Evolutionary conservation across 106 monocot genomes (phyloP).

Genomic region (Vanilla planifolia): DNA sequence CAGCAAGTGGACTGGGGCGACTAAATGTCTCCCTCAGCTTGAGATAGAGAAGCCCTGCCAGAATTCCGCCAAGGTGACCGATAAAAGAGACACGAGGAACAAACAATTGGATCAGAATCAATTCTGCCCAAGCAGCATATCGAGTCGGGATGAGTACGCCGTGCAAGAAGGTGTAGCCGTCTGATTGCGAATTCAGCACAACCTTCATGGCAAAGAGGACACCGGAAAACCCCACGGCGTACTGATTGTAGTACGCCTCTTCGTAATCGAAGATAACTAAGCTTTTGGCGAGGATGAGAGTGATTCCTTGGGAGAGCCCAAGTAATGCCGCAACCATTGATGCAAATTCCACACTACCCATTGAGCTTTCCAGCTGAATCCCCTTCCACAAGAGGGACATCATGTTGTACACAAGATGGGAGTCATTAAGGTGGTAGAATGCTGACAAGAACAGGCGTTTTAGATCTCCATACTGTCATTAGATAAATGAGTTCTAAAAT

Average conservation of each 20-base stretch:
- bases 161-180: constrained; percentile 39
- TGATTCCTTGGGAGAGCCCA: constrained; percentile 80
- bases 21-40: constrained; percentile 25
- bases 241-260: constrained; percentile 57
- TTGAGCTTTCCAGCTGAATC: constrained; percentile 70
- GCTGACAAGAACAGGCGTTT: constrained; percentile 88
- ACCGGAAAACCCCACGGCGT: constrained; percentile 83
- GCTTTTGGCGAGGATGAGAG: constrained; percentile 58
- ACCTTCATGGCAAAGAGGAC: constrained; percentile 90
- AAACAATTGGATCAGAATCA: constrained; percentile 78
- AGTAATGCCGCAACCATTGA: constrained; percentile 79
- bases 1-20: constrained; percentile 49
- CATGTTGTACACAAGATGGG: constrained; percentile 97
- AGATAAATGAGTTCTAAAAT: too few relatives aligned
- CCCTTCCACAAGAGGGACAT: constrained; percentile 98
- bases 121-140: constrained; percentile 85
- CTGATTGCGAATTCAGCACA: constrained; percentile 60
- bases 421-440: constrained; percentile 79
- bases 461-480: constrained; percentile 78
- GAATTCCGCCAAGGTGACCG: constrained; percentile 86
- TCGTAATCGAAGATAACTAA: constrained; percentile 57
- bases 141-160: constrained; percentile 65
- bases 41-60: constrained; percentile 82
- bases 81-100: constrained; percentile 77
- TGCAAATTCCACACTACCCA: constrained; percentile 76